Conservation (phyloP, 148 eudicot species). For the Camellia sinensis region DNA sequence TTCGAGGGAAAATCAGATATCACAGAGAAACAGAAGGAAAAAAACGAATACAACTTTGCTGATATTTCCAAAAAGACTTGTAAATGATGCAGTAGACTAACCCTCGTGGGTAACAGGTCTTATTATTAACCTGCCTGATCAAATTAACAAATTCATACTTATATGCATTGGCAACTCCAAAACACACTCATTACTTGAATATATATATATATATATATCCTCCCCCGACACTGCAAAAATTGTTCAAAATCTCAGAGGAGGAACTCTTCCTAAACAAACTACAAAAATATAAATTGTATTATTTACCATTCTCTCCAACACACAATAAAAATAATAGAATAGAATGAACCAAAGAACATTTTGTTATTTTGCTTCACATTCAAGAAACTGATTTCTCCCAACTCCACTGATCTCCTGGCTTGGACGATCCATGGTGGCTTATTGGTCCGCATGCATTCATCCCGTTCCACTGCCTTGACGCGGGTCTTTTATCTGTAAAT, state of each 20-base stretch:
- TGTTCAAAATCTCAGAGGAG: conserved; percentile 7
- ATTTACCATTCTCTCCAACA: not conserved
- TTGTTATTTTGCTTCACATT: not conserved
- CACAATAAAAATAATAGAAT: not conserved
- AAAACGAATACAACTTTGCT: too few relatives aligned
- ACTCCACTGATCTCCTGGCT: not conserved
- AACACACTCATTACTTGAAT: too few relatives aligned
- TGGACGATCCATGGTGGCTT: not conserved
- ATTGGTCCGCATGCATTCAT: conserved; percentile 12
- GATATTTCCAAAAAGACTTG: not conserved
- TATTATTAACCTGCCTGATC: too few relatives aligned
- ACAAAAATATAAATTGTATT: not conserved
- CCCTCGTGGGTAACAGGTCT: too few relatives aligned
- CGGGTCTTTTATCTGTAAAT: not conserved
- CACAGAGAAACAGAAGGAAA: too few relatives aligned
- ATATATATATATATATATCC: not conserved
- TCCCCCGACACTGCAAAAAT: not conserved
- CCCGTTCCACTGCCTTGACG: conserved; percentile 10
- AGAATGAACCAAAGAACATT: not conserved
- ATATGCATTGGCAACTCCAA: too few relatives aligned
- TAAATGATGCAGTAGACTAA: not conserved
- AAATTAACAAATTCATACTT: too few relatives aligned
- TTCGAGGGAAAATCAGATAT: too few relatives aligned
- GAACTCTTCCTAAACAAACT: not conserved
- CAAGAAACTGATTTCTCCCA: conserved; percentile 15